Evolutionary conservation across 139 green algal species (phyloP).

Genomic region (Chlamydomonas asymmetrica): DNA sequence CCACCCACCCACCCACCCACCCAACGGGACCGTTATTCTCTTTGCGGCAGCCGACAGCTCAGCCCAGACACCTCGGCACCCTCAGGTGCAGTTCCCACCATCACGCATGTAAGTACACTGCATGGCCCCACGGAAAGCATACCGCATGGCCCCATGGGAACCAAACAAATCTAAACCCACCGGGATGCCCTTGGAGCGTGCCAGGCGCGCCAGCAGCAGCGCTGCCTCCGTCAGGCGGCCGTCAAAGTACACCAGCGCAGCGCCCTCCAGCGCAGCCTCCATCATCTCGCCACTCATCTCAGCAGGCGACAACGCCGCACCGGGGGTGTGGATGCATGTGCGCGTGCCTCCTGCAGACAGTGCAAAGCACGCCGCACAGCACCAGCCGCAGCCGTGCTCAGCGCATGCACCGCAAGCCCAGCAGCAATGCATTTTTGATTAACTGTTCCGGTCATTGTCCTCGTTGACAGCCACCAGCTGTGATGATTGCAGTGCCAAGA

Average conservation of each 20-base stretch:
- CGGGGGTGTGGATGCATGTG: slow-evolving; percentile 96
- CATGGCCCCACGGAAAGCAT: no score
- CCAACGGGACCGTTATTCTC: no score
- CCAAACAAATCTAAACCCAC: no score
- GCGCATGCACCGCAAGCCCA: background rate
- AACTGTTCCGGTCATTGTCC: no score
- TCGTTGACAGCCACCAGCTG: no score
- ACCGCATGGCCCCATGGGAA: no score
- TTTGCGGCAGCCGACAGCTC: no score
- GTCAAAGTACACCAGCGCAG: slow-evolving; percentile 91
- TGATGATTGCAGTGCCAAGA: no score
- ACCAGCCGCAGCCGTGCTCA: background rate
- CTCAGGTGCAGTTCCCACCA: no score
- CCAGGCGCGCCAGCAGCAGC: slow-evolving; percentile 70
- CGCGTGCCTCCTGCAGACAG: slow-evolving; percentile 70
- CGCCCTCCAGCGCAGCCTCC: slow-evolving; percentile 44
- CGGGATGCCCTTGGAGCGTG: slow-evolving; percentile 36
- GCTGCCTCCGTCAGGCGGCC: slow-evolving; percentile 88
- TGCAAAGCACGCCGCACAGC: background rate
- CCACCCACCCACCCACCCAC: background rate
- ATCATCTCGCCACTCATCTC: slow-evolving; percentile 66
- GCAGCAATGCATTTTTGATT: background rate
- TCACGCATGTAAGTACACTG: no score
- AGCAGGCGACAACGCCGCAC: slow-evolving; percentile 53
- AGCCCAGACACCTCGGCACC: background rate